phyloP scores from a whole-genome alignment of 179 eudicot genomes.

The Vitellaria paradoxa region DNA sequence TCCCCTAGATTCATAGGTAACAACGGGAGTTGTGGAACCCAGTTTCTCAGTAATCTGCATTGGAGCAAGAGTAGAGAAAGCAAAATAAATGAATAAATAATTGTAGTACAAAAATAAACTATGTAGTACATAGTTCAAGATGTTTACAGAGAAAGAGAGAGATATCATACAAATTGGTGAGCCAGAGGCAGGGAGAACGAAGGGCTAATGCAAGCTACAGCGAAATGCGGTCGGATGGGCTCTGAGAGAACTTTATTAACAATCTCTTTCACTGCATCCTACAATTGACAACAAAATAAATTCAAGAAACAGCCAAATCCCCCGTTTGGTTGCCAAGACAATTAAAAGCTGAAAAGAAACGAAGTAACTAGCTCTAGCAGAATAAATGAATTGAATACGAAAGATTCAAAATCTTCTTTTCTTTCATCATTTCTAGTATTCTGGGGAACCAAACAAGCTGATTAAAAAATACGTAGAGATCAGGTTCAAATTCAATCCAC shows the following conservation, averaged over 20 bases:
- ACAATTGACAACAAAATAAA: background rate
- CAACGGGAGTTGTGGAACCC: slow-evolving; percentile 52
- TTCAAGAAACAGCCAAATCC: background rate
- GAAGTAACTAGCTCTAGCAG: background rate
- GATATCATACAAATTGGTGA: slow-evolving; percentile 45
- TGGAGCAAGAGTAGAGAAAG: background rate
- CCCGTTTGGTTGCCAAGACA: background rate
- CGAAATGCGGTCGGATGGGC: slow-evolving; percentile 84
- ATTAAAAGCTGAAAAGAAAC: background rate
- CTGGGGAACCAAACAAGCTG: background rate
- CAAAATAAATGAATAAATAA: background rate
- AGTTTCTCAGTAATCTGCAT: slow-evolving; percentile 50
- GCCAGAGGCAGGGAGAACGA: slow-evolving; percentile 33
- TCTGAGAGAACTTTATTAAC: slow-evolving; percentile 60
- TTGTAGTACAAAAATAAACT: no score
- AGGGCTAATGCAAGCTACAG: slow-evolving; percentile 48
- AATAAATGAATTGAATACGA: background rate
- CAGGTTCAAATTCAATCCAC: background rate
- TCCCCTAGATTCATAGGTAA: slow-evolving; percentile 56
- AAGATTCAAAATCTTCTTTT: background rate
- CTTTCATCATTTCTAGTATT: background rate
- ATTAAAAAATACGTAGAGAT: no score
- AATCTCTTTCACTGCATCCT: slow-evolving; percentile 76
- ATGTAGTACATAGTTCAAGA: no score
- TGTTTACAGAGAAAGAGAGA: background rate